Evolutionary conservation across 169 alveolate genomes (phyloP), one percentile per base, ranked within the genome.

Genomic region (Babesia microti): DNA sequence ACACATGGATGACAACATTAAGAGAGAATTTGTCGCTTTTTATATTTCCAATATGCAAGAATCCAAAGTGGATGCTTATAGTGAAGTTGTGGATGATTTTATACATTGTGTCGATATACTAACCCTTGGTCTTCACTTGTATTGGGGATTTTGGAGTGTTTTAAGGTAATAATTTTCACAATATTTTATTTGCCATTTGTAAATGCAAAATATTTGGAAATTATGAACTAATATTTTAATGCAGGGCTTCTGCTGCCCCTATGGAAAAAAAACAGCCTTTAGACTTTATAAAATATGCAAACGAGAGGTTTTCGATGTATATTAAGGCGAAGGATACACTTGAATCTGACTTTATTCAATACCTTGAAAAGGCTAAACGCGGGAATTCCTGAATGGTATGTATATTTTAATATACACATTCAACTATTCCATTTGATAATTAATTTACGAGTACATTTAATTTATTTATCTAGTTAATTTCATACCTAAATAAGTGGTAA

Each of bases 111-210:
- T 78, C 2, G 85, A 78, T 45, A 49, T 70, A 12, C 74, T 63
- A 30, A 60, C 87, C 7, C 32, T 78, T 39, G 78, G 81, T 11
- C 55, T 73, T 6, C 79, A 65, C 32, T 41, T 78, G 24, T 44
- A 72, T 30, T 78, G 87, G 87, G 81, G 78, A 29, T 55, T 68
- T 12, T 78, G 87, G 87, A 68, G 84, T 14, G 4, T 36, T 36
- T 36, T 2, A 36, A 36, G 18, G 43, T 36, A 36, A 26, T 19
- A 36, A 36, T 36, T 36, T 36, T 36, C 21, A 15, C 15, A 19
- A 34, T 22, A 34, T 34, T 34, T 34, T 34, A 4, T 3, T 4
- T 2, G 18, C 18, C 4, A 19, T 36, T 19, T n/a, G 21, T 19
- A 33, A 14, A 14, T 1, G 3, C 40, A 17, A 33, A 33, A 33